These are phyloP conservation scores for Colletotrichum chrysophilum DNA, from an alignment of 2,329 filamentous ascomycete species.

Conservation along the genomic window DNA sequence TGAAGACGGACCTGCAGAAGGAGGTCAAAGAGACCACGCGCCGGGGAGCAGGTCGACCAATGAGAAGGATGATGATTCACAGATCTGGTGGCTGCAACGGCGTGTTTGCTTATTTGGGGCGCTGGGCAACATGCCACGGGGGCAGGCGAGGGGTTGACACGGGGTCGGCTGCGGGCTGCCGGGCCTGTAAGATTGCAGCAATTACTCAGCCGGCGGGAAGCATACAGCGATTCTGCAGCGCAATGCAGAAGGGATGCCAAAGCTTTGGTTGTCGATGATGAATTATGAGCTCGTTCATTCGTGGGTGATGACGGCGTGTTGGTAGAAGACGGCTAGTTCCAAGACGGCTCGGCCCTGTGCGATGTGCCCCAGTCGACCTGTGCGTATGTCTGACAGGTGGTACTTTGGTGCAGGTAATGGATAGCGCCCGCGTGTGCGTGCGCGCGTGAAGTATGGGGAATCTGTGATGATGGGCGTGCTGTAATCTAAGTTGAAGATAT, in stretches of 20 bases:
- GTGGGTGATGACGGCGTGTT: constrained; percentile 17
- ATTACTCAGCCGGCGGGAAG: constrained; percentile 29
- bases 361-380: constrained; percentile 3
- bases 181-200: constrained; percentile 28
- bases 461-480: background rate
- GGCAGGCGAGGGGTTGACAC: constrained; percentile 10
- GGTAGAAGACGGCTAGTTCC: constrained; percentile 5
- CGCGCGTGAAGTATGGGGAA: background rate
- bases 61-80: constrained; percentile 23
- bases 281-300: constrained; percentile 24
- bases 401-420: background rate
- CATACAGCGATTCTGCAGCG: constrained; percentile 6
- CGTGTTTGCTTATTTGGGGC: constrained; percentile 2
- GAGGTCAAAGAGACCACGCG: constrained; percentile 11
- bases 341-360: constrained; percentile 16
- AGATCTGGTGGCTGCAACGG: constrained; percentile 18
- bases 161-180: constrained; percentile 5
- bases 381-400: constrained; percentile 2
- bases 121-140: constrained; percentile 13
- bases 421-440: background rate
- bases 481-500: background rate
- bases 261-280: constrained; percentile 21
- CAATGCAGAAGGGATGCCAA: constrained; percentile 3
- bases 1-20: constrained; percentile 16
- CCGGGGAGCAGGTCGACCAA: constrained; percentile 2